Base-by-base conservation (phyloP, 768 basidiomycete genomes). In the Podaxis carcinomalis region DNA sequence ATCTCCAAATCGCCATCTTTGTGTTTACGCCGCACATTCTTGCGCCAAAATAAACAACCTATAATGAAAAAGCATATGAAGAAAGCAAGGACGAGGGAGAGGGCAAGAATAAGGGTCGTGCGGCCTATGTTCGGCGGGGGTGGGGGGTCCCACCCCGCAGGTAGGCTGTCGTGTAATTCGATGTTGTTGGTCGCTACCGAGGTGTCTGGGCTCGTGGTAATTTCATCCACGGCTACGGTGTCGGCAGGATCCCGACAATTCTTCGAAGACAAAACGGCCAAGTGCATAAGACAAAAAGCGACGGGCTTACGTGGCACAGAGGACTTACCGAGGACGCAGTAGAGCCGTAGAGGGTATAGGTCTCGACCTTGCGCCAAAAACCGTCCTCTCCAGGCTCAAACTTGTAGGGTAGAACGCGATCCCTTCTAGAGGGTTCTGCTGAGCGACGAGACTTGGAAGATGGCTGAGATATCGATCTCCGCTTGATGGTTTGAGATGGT, bases 281-380 rank as follows among this genome's bases (percentile, higher is more conserved):
- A 39, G n/a, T 9, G 47, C 61, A 56, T 39, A 35, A 62, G 54
- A 23, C 54, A 50, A 32, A 32, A 32, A 32, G 47, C 50, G 44
- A 25, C 19, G 52, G 36, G 35, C 25, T 32, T 32, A 63, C 49
- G 62, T 58, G 25, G 57, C 16, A 39, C 37, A 19, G 44, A 35
- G 19, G 57, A 76, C 84, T 75, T 66, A 83, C 83, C n/a, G 74
- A 62, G 68, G 87, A 82, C 40, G 87, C 76, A 13, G 85, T 83
- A n/a, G 85, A 86, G n/a, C 90, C 89, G 65, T 86, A 89, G 40
- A 90, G 72, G 11, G 85, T 82, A 74, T 86, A 90, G 27, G 68
- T 65, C 7, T 76, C 73, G 1, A 81, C 76, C 68, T 78, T 83
- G 46, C 80, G 78, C 88, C 88, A 90, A 57, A 75, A 65, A 3